A percentile compares a stretch with the other conserved stretches of the same genome.
phyloP scores from a whole-genome alignment of 805 yeast species.

The Candida railenensis region DNA sequence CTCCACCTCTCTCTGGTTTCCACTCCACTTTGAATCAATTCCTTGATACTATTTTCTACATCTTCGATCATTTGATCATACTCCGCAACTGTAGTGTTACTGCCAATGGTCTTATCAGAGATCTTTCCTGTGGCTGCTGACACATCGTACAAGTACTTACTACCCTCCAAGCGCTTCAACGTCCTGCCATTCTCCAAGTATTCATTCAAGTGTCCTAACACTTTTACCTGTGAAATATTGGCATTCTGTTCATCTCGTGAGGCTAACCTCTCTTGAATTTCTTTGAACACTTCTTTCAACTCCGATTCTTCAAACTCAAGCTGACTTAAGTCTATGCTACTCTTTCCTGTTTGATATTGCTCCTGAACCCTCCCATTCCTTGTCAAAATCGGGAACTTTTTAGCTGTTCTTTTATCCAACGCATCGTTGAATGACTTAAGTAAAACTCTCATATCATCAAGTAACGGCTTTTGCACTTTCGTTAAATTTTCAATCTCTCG shows the following conservation, averaged over 20 bases:
- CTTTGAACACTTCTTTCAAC: slow-evolving; percentile 17
- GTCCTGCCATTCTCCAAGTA: slow-evolving; percentile 19
- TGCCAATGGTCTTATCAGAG: slow-evolving; percentile 15
- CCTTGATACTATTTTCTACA: slow-evolving; percentile 24
- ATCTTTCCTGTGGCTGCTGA: slow-evolving; percentile 20
- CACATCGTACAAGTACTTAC: slow-evolving; percentile 23
- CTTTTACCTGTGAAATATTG: slow-evolving; percentile 8
- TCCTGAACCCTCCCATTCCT: slow-evolving; percentile 7
- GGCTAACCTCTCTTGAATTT: slow-evolving; percentile 15
- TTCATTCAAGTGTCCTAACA: slow-evolving; percentile 17
- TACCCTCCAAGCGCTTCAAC: slow-evolving; percentile 18
- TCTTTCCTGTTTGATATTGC: slow-evolving; percentile 9
- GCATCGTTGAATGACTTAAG: slow-evolving; percentile 20
- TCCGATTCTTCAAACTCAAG: slow-evolving; percentile 20
- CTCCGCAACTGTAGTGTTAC: slow-evolving; percentile 20
- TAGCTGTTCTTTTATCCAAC: slow-evolving; percentile 14
- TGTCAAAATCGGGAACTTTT: slow-evolving; percentile 6
- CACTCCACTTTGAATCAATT: slow-evolving; percentile 28
- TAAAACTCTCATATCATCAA: slow-evolving; percentile 31
- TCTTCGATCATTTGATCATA: slow-evolving; percentile 29
- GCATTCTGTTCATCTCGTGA: neutral
- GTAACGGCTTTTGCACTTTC: slow-evolving; percentile 31
- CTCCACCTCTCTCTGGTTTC: slow-evolving; percentile 35
- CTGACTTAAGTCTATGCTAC: slow-evolving; percentile 12
- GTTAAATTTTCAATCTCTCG: slow-evolving; percentile 13